Conservation (phyloP, 352 stramenopile genomes). For the Phytophthora multivora region DNA sequence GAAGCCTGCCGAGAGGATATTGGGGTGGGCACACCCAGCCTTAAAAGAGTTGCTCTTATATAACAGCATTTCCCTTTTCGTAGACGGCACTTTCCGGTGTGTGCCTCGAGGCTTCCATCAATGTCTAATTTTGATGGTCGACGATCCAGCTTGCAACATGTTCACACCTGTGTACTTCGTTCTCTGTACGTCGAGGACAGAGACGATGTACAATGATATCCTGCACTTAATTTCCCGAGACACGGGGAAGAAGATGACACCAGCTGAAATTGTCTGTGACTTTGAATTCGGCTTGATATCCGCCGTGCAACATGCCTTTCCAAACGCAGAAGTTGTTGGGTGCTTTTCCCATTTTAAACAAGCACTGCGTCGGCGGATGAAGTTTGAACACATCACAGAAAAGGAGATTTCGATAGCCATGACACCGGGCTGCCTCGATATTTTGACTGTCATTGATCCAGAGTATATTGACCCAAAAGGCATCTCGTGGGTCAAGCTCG, state of each 20-base stretch:
- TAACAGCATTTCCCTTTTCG: slow-evolving; percentile 1
- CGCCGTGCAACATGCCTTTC: background rate
- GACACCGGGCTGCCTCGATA: too few species aligned
- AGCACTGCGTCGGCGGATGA: background rate
- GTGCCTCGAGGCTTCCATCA: slow-evolving; percentile 7
- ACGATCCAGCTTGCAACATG: slow-evolving; percentile 3
- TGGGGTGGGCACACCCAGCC: slow-evolving; percentile 2
- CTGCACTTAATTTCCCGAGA: slow-evolving; percentile 4
- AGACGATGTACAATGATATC: slow-evolving; percentile 1
- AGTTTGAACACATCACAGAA: background rate
- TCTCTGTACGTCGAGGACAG: background rate
- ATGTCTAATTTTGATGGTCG: slow-evolving; percentile 6
- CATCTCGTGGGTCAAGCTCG: slow-evolving; percentile 12
- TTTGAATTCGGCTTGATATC: slow-evolving; percentile 11
- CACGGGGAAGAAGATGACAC: slow-evolving; percentile 2
- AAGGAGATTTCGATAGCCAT: too few species aligned
- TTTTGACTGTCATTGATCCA: slow-evolving; percentile 1
- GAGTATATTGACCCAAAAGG: background rate
- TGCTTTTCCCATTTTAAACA: slow-evolving; percentile 22
- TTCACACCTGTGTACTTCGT: slow-evolving; percentile 16
- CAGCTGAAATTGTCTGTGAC: slow-evolving; percentile 6
- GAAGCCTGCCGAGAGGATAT: background rate
- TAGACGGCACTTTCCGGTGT: slow-evolving; percentile 13
- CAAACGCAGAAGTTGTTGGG: slow-evolving; percentile 7
- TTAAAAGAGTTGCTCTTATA: slow-evolving; percentile 5